These are phyloP conservation scores for Ogataea thermomethanolica DNA, from an alignment of 805 yeast genomes.

Conservation along the genomic window DNA sequence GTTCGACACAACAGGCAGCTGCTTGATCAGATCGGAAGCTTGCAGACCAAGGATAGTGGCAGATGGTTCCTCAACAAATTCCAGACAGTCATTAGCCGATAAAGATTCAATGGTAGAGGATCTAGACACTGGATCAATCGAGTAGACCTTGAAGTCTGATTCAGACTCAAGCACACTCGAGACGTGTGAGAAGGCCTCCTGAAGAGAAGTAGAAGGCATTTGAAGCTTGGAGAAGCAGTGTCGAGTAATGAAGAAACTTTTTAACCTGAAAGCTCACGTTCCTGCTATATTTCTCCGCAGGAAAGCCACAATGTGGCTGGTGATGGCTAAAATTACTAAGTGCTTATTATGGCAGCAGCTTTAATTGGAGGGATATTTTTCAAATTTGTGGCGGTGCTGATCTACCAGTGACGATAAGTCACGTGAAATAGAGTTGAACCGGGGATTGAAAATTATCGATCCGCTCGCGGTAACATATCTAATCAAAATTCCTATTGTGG, in stretches of 20 bases:
- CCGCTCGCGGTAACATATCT: too few relatives aligned
- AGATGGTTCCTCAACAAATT: conserved; percentile 37
- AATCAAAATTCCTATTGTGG: too few relatives aligned
- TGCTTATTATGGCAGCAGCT: conserved; percentile 6
- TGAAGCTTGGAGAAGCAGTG: neutral
- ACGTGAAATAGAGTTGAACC: conserved; percentile 10
- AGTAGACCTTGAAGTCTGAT: conserved; percentile 15
- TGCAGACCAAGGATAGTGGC: conserved; percentile 47
- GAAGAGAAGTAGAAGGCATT: conserved; percentile 2
- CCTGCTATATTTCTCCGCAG: conserved; percentile 7
- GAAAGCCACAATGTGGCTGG: conserved; percentile 16
- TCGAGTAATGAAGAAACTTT: conserved; percentile 1
- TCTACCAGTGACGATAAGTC: conserved; percentile 8
- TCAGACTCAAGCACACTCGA: conserved; percentile 12
- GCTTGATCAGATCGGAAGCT: conserved; percentile 51
- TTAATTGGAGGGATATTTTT: conserved; percentile 6
- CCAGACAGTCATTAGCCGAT: conserved; percentile 51
- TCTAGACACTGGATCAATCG: conserved; percentile 12
- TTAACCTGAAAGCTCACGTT: neutral
- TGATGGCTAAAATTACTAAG: neutral
- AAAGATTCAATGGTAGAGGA: conserved; percentile 17
- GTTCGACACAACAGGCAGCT: conserved; percentile 52
- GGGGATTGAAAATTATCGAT: conserved; percentile 4
- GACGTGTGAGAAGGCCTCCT: conserved; percentile 6
- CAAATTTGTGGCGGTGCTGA: conserved; percentile 13